phyloP scores from a whole-genome alignment of 2,329 filamentous ascomycete genomes.

The Macrophomina pseudophaseolina region DNA sequence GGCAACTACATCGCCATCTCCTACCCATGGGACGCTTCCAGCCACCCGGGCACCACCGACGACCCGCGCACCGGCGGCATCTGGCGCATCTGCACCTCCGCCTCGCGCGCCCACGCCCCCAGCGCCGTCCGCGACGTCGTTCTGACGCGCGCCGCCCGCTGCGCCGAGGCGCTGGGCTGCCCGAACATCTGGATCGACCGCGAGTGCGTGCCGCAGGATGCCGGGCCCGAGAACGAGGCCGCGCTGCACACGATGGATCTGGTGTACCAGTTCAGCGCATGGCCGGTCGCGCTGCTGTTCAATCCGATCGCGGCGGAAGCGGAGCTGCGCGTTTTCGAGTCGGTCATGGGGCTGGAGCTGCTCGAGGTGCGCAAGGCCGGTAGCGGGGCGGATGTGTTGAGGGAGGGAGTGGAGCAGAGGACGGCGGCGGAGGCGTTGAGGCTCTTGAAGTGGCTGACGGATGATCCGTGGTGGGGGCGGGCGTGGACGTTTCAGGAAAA shows the following conservation, averaged over 20 bases:
- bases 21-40: slow-evolving; percentile 12
- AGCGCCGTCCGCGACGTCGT: slow-evolving; percentile 26
- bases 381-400: not conserved
- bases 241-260: slow-evolving; percentile 29
- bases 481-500: slow-evolving; percentile 30
- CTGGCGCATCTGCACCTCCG: not conserved
- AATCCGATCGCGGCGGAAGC: not conserved
- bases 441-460: slow-evolving; percentile 18
- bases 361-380: not conserved
- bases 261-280: slow-evolving; percentile 25
- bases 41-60: not conserved
- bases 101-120: not conserved
- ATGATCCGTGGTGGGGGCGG: slow-evolving; percentile 28
- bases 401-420: slow-evolving; percentile 2
- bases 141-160: slow-evolving; percentile 21
- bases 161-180: slow-evolving; percentile 6
- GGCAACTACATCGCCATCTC: slow-evolving; percentile 23
- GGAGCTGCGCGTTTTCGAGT: slow-evolving; percentile 16
- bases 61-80: not conserved
- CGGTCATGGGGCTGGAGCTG: slow-evolving; percentile 17
- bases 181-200: slow-evolving; percentile 27
- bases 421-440: not conserved
- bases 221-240: slow-evolving; percentile 7
- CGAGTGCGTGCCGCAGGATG: slow-evolving; percentile 27
- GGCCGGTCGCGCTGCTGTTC: slow-evolving; percentile 27